Percentiles rank a stretch among this genome's conserved stretches.
Conservation (phyloP, 1,139 yeast species). For the Yamadazyma atmosphaerica region DNA sequence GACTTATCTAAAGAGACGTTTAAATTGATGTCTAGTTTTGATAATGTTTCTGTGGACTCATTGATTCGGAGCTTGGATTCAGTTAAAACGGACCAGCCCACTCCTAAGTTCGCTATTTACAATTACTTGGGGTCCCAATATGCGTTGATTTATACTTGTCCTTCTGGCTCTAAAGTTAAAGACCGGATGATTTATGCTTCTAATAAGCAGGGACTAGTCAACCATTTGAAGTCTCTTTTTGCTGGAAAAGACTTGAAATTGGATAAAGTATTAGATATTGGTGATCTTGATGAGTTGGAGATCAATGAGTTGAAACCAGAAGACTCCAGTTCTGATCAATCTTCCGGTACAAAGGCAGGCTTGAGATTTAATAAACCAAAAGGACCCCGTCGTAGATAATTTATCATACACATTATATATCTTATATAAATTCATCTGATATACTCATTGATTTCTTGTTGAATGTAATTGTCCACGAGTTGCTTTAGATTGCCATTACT, state of each 20-base stretch:
- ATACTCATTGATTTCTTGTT: constrained; percentile 17
- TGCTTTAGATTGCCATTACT: constrained; percentile 17
- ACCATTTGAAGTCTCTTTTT: constrained; percentile 41
- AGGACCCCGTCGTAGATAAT: constrained; percentile 54
- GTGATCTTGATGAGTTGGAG: constrained; percentile 68
- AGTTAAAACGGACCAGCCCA: constrained; percentile 12
- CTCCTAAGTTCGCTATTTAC: constrained; percentile 61
- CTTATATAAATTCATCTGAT: not conserved
- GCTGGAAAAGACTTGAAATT: constrained; percentile 21
- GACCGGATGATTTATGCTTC: constrained; percentile 94
- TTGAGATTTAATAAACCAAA: constrained; percentile 52
- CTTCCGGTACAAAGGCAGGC: constrained; percentile 17
- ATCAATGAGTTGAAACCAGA: constrained; percentile 27
- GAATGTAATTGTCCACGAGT: constrained; percentile 26
- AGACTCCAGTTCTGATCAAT: constrained; percentile 15
- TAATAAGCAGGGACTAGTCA: constrained; percentile 66
- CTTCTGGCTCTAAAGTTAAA: constrained; percentile 84
- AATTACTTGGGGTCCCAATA: constrained; percentile 30
- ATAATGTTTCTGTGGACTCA: constrained; percentile 18
- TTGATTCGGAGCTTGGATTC: constrained; percentile 24
- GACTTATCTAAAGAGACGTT: constrained; percentile 30
- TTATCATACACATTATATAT: not conserved
- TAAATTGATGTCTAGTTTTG: constrained; percentile 17
- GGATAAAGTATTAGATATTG: constrained; percentile 58
- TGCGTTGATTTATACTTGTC: constrained; percentile 82